Conservation (phyloP, 2,329 filamentous ascomycete genomes). For the Epichloe hybrida region DNA sequence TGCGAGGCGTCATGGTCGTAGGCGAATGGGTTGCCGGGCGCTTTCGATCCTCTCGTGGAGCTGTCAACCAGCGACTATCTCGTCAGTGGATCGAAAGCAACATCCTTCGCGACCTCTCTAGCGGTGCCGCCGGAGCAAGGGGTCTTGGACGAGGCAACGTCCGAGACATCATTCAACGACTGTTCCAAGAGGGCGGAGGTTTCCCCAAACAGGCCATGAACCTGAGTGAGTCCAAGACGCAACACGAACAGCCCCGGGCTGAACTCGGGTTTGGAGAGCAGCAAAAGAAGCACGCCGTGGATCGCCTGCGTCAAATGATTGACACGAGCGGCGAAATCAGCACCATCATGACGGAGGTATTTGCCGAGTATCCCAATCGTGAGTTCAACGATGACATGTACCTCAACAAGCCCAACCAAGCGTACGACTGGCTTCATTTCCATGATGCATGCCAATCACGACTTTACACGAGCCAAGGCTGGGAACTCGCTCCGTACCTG, state of each 20-base stretch:
- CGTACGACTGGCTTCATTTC: slow-evolving; percentile 93
- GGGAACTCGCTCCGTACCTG: slow-evolving; percentile 81
- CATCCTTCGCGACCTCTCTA: slow-evolving; percentile 51
- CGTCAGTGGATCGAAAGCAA: slow-evolving; percentile 66
- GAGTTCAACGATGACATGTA: slow-evolving; percentile 89
- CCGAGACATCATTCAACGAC: slow-evolving; percentile 63
- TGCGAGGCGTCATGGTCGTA: slow-evolving; percentile 74
- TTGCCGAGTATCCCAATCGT: slow-evolving; percentile 71
- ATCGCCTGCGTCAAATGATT: slow-evolving; percentile 60
- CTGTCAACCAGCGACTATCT: slow-evolving; percentile 40
- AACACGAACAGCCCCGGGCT: slow-evolving; percentile 40
- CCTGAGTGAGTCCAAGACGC: slow-evolving; percentile 26
- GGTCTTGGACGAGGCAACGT: slow-evolving; percentile 58
- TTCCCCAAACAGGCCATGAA: slow-evolving; percentile 48
- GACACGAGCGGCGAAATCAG: slow-evolving; percentile 69
- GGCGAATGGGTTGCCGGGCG: slow-evolving; percentile 75
- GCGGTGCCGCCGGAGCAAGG: slow-evolving; percentile 57
- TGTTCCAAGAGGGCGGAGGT: slow-evolving; percentile 67
- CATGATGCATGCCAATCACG: slow-evolving; percentile 71
- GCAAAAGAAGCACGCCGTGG: slow-evolving; percentile 54
- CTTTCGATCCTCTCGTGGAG: slow-evolving; percentile 36
- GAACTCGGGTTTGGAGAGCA: slow-evolving; percentile 60
- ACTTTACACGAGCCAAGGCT: slow-evolving; percentile 75
- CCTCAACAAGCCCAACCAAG: slow-evolving; percentile 72
- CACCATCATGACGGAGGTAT: slow-evolving; percentile 70